Evolutionary conservation across 495 filamentous ascomycete genomes (phyloP).

Genomic region (Cercophora samala): DNA sequence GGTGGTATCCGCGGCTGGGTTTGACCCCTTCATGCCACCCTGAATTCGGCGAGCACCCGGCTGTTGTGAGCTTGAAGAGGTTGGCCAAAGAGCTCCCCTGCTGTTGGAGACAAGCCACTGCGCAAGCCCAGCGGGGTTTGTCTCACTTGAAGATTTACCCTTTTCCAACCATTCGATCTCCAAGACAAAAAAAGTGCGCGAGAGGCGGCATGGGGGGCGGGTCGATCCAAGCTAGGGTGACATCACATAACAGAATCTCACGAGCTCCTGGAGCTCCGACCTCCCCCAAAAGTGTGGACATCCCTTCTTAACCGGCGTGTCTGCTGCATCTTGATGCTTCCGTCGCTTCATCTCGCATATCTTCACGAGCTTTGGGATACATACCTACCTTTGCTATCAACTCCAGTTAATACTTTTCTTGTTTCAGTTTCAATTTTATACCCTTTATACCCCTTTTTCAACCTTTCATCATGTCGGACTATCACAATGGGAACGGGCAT

Average conservation of each 20-base stretch:
- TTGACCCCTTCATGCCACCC: not conserved
- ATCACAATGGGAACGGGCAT: conserved; percentile 14
- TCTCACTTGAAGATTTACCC: not conserved
- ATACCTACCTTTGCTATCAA: not conserved
- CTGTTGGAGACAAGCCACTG: not conserved
- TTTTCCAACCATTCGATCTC: not conserved
- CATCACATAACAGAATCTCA: not conserved
- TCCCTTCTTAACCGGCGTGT: not conserved
- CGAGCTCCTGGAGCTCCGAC: not conserved
- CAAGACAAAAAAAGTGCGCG: not conserved
- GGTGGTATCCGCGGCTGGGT: not conserved
- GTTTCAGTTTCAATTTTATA: not conserved
- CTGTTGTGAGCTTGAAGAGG: not conserved
- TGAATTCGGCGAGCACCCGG: not conserved
- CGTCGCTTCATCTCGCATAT: not conserved
- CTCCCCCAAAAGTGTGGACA: not conserved
- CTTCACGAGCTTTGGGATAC: not conserved
- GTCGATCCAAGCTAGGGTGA: not conserved
- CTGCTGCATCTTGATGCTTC: not conserved
- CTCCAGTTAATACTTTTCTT: not conserved
- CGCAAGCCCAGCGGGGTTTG: not conserved
- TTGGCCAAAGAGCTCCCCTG: not conserved
- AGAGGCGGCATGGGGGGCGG: not conserved
- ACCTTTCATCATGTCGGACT: conserved; percentile 6
- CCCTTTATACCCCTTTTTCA: not conserved